These are phyloP conservation scores for Phylloporus sp. DNA, from an alignment of 768 basidiomycete genomes.

Conservation along the genomic window DNA sequence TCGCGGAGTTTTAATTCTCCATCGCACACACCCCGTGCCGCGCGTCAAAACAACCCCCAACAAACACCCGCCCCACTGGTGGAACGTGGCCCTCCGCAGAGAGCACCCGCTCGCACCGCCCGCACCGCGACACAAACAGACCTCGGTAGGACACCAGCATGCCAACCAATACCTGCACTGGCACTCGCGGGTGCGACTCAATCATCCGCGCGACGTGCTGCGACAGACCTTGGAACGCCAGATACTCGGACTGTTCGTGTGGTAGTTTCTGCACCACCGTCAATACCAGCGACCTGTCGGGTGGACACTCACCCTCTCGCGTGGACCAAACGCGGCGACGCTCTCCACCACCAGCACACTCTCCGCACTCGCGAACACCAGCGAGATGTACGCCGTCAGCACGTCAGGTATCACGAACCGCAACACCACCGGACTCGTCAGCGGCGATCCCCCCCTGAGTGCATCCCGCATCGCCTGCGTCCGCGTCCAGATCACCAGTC, in stretches of 20 bases:
- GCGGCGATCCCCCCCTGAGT: background rate
- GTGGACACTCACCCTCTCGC: conserved; percentile 51
- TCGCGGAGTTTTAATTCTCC: conserved; percentile 24
- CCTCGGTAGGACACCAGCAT: conserved; percentile 54
- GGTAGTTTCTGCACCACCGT: conserved; percentile 48
- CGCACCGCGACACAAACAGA: conserved; percentile 61
- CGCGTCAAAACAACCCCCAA: conserved; percentile 40
- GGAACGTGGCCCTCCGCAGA: conserved; percentile 70
- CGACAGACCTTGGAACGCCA: conserved; percentile 60
- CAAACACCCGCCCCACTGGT: conserved; percentile 59
- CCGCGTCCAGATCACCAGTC: conserved; percentile 56
- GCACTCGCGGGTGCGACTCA: conserved; percentile 48
- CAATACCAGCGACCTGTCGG: background rate
- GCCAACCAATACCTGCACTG: conserved; percentile 49
- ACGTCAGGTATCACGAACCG: conserved; percentile 65
- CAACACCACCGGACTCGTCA: conserved; percentile 36
- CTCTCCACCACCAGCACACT: conserved; percentile 53
- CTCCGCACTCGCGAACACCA: conserved; percentile 36
- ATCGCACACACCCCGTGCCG: conserved; percentile 37
- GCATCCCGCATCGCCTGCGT: conserved; percentile 16
- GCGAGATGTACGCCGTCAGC: conserved; percentile 58
- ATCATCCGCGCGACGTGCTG: conserved; percentile 64
- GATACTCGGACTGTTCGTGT: conserved; percentile 65
- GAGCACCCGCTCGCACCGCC: conserved; percentile 59
- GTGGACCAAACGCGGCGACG: conserved; percentile 66